Evolutionary conservation across 2,329 filamentous ascomycete genomes (phyloP), one percentile per base, ranked within the genome.

Genomic region (Hypoxylon sp.): DNA sequence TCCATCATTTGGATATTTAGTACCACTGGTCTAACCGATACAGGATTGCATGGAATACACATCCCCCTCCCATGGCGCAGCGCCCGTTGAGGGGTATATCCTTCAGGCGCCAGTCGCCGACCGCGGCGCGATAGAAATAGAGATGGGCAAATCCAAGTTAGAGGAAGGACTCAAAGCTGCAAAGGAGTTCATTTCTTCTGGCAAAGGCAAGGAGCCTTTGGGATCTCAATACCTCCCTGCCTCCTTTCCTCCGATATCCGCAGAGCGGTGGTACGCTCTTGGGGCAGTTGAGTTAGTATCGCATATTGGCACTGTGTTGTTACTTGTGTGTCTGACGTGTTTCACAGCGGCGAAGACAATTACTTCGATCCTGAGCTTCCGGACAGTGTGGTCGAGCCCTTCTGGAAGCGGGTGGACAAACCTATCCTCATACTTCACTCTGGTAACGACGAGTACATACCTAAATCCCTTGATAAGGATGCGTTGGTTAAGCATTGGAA

Each of bases 41-140:
- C 29, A 84, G 79, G 81, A 84, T 61, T 81, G 77, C 54, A 78
- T 83, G 69, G 78, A 79, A 57, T 84, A 84, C 47, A 73, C 73
- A 13, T 69, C 75, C 43, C 73, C 74, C 16, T 66, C 67, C 37
- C 74, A 74, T 56, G 63, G 75, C 25, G 63, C 64, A 4, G 70
- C 71, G 29, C 80, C 82, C 0, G 73, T 96, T 1, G 83, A 94
- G 52, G 91, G 88, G 25, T 86, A 85, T 37, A 87, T 96, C 32
- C 73, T 96, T 45, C 91, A 96, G 69, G 90, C 87, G 0, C 86
- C 89, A 0, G 86, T 92, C 3, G 90, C 84, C 1, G 91, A 96
- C 68, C 79, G 90, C 20, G 87, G 95, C 67, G 81, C 79, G 0
- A 64, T 88, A 7, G 71, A 71, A 2, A 65, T 73, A 3, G 65